phyloP scores from a whole-genome alignment of 2,329 filamentous ascomycete species.

The Fusarium scirpi region DNA sequence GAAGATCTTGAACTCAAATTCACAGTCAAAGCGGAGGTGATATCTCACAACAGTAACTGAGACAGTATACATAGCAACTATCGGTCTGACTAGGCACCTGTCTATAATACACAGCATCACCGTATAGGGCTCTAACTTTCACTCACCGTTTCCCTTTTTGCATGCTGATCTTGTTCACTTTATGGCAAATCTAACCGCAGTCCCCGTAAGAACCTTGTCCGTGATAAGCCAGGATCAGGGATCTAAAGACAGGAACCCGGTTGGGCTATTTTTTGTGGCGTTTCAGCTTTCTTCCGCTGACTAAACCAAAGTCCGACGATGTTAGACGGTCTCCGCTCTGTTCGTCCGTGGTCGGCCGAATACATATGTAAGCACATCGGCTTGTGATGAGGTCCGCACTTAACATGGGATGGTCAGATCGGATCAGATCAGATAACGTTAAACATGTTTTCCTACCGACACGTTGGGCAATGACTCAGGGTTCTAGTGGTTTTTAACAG shows the following conservation, averaged over 20 bases:
- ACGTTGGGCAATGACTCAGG: background rate
- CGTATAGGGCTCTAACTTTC: background rate
- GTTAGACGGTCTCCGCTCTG: background rate
- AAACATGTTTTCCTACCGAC: background rate
- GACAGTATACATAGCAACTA: background rate
- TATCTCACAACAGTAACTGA: background rate
- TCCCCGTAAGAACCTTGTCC: background rate
- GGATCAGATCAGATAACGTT: background rate
- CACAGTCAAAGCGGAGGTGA: background rate
- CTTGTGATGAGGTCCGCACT: background rate
- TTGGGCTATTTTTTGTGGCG: background rate
- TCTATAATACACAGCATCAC: background rate
- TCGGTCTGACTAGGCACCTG: background rate
- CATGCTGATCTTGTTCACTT: background rate
- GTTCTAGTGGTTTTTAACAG: background rate
- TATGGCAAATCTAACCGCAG: background rate
- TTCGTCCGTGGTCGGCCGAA: background rate
- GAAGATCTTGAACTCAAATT: background rate
- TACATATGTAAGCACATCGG: background rate
- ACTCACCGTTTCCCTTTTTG: background rate
- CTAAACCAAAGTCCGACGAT: background rate
- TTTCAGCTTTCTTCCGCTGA: conserved; percentile 3
- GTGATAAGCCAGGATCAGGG: background rate
- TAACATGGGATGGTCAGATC: background rate
- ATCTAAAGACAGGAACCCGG: background rate